Evolutionary conservation across 2,329 filamentous ascomycete species (phyloP).

Genomic region (Paraphaeosphaeria minitans): DNA sequence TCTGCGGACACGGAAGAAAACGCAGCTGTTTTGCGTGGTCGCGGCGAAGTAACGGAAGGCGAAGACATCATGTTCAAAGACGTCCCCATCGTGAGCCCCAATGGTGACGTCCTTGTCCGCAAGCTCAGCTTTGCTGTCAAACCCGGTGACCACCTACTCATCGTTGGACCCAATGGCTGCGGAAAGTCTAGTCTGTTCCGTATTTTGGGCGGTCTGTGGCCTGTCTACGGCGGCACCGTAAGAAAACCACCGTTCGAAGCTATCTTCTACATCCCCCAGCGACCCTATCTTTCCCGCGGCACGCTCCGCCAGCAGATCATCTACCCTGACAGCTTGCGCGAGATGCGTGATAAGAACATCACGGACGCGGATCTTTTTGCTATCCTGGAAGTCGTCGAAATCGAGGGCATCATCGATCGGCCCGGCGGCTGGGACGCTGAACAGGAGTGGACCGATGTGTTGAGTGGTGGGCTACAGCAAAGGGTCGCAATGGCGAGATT

Average conservation of each 20-base stretch:
- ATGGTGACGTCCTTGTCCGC: constrained; percentile 88
- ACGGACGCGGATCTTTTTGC: constrained; percentile 79
- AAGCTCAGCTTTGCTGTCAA: constrained; percentile 85
- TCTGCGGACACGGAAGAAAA: constrained; percentile 83
- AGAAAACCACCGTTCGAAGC: constrained; percentile 88
- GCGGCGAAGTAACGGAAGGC: constrained; percentile 82
- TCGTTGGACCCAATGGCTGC: constrained; percentile 95
- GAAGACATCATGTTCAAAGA: constrained; percentile 82
- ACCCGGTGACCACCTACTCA: constrained; percentile 86
- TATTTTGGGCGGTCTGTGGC: constrained; percentile 95
- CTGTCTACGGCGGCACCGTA: constrained; percentile 93
- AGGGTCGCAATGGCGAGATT: constrained; percentile 94
- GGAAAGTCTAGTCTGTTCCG: constrained; percentile 96
- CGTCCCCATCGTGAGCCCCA: constrained; percentile 95
- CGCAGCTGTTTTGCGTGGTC: constrained; percentile 78
- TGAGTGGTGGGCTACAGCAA: constrained; percentile 92
- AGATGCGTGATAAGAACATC: constrained; percentile 83
- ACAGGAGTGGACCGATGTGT: constrained; percentile 93
- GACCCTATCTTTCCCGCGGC: constrained; percentile 89
- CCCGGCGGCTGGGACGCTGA: constrained; percentile 90
- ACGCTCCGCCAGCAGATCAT: constrained; percentile 96
- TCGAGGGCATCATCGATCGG: constrained; percentile 79
- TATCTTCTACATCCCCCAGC: constrained; percentile 98
- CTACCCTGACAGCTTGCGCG: constrained; percentile 86
- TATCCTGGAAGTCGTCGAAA: constrained; percentile 79